Evolutionary conservation across 2,329 filamentous ascomycete genomes (phyloP).

Genomic region (Pseudopyrenochaeta lycopersici): DNA sequence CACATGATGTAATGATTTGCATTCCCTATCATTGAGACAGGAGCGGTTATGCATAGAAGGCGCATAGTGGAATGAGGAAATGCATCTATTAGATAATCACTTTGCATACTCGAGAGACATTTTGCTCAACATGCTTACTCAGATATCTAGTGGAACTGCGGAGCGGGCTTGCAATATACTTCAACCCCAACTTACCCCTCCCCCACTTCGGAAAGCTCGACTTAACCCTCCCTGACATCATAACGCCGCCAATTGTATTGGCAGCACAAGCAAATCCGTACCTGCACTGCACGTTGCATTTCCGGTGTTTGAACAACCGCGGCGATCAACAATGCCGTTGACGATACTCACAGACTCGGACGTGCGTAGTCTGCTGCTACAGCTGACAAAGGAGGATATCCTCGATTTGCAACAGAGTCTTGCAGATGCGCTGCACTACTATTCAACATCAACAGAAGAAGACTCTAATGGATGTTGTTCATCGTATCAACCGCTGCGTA

Average conservation of each 20-base stretch:
- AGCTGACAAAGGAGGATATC: constrained; percentile 66
- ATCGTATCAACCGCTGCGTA: constrained; percentile 69
- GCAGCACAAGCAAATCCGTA: background rate
- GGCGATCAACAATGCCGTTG: constrained; percentile 67
- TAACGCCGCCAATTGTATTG: background rate
- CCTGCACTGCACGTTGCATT: background rate
- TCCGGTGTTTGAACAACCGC: background rate
- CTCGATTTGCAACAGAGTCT: constrained; percentile 65
- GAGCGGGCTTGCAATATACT: background rate
- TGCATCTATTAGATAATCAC: constrained; percentile 2
- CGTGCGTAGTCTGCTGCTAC: constrained; percentile 64
- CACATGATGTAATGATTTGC: background rate
- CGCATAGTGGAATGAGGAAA: constrained; percentile 4
- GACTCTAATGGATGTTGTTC: constrained; percentile 64
- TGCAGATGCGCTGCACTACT: constrained; percentile 69
- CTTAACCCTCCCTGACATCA: constrained; percentile 10
- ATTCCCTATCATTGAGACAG: background rate
- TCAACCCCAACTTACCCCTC: constrained; percentile 24
- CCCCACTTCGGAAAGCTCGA: constrained; percentile 23
- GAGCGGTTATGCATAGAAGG: constrained; percentile 8
- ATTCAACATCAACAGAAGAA: constrained; percentile 69
- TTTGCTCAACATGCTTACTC: constrained; percentile 16
- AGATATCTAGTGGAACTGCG: constrained; percentile 2
- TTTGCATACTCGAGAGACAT: background rate
- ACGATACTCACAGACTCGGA: constrained; percentile 67